Base-by-base conservation (phyloP, 176 grass and related monocot genomes). In the Aegilops tauschii region DNA sequence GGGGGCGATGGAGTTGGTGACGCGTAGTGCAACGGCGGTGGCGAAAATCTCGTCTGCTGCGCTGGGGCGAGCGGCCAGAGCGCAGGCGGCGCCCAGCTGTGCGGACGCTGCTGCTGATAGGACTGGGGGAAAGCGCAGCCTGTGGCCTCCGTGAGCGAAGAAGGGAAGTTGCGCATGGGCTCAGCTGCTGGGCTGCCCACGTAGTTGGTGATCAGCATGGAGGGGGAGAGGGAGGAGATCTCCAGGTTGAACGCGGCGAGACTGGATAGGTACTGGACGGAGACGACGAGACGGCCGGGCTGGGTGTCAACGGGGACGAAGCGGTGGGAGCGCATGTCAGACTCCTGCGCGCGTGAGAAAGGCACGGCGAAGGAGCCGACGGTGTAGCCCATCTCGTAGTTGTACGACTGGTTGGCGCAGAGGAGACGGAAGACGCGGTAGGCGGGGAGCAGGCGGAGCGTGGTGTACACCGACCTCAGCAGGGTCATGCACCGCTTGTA, bases 1-100 rank as follows among this genome's bases (percentile, higher is more conserved):
- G 97, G 97, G 6, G 97, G 94, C 17, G 97, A 99, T 12, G 94
- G 90, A n/a, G 93, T 94, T 0, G 90, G 84, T 17, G 97, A 99
- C 10, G 89, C 76, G 8, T 83, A 90, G 75, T 88, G 62, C 45
- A 80, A 54, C 7, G 21, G 45, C 23, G 96, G 91, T 8, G 93
- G 93, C 8, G 90, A 95, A 70, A 88, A 81, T 70, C 87, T 95
- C 8, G 90, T 85, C 35, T 96, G 78, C 71, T 89, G 47, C 23
- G 62, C 8, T 16, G 80, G 17, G 14, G 69, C 36, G 66, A 87
- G 86, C 6, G 93, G 84, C 76, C 94, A 91, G 59, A 92, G 78
- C n/a, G 31, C 78, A 42, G 82, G 76, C 54, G 79, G 85, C 12
- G 80, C 76, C 88, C 97, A 94, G 82, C 94, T 93, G 81, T 92